These are phyloP conservation scores for Tulasnella sp. DNA, from an alignment of 768 basidiomycete species.

Conservation along the genomic window DNA sequence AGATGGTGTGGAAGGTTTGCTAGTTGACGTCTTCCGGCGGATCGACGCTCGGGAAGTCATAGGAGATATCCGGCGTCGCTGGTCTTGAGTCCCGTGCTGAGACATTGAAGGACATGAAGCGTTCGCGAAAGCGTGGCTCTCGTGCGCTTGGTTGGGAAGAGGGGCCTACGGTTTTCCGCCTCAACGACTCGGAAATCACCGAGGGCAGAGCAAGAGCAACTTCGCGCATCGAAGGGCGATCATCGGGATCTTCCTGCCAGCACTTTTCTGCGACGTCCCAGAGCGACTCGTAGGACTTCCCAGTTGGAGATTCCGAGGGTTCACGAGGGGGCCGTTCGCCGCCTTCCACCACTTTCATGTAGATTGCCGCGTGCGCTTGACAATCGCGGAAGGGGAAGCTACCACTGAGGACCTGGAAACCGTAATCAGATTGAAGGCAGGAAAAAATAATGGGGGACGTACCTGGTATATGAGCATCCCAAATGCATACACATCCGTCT, in stretches of 20 bases:
- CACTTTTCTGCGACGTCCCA: neutral
- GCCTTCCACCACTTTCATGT: neutral
- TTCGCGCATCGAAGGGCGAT: neutral
- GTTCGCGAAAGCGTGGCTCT: no score
- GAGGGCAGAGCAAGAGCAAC: no score
- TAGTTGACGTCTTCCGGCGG: no score
- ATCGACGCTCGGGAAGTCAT: no score
- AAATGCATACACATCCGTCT: neutral
- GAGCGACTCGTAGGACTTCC: neutral
- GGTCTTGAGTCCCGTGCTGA: no score
- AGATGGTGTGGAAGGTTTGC: no score
- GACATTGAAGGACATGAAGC: no score
- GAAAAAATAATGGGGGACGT: neutral
- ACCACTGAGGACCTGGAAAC: neutral
- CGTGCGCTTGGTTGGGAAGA: no score
- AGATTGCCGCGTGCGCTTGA: neutral
- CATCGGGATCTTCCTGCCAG: neutral
- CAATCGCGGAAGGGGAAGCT: neutral
- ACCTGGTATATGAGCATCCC: neutral
- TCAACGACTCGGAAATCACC: no score
- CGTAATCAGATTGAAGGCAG: neutral
- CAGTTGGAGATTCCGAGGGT: neutral
- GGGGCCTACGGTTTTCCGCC: no score
- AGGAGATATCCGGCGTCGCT: no score
- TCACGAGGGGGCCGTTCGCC: neutral